phyloP scores from a whole-genome alignment of 2,329 filamentous ascomycete genomes.

The Elsinoe australis region DNA sequence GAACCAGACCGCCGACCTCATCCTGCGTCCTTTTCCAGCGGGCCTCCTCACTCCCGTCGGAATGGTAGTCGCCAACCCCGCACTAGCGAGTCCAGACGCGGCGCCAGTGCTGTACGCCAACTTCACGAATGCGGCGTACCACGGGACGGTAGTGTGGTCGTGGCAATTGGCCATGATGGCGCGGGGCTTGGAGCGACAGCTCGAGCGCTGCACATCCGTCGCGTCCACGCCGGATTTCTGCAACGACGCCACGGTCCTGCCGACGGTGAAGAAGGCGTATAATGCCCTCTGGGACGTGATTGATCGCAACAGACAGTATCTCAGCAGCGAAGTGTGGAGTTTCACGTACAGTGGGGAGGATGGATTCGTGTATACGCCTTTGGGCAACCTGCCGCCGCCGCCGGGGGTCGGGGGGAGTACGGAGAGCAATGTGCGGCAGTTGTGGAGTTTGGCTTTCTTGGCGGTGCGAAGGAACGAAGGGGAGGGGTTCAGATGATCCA shows the following conservation, averaged over 20 bases:
- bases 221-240: constrained; percentile 44
- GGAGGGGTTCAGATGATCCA: not conserved
- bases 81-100: constrained; percentile 39
- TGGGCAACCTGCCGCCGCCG: constrained; percentile 46
- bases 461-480: constrained; percentile 41
- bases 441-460: constrained; percentile 54
- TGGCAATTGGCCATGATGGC: constrained; percentile 61
- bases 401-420: constrained; percentile 29
- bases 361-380: constrained; percentile 42
- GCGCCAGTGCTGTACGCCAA: constrained; percentile 42
- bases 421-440: constrained; percentile 49
- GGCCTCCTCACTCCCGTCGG: constrained; percentile 52
- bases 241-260: constrained; percentile 35
- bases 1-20: constrained; percentile 50
- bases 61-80: constrained; percentile 54
- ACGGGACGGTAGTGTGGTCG: constrained; percentile 58
- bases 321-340: constrained; percentile 56
- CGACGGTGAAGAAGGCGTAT: constrained; percentile 44
- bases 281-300: constrained; percentile 55
- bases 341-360: constrained; percentile 49
- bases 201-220: constrained; percentile 43
- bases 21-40: constrained; percentile 51
- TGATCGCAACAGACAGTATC: constrained; percentile 45
- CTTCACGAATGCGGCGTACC: constrained; percentile 53
- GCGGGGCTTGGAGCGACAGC: constrained; percentile 50